These are phyloP conservation scores for Globisporangium acanthophoron DNA, from an alignment of 352 stramenopile genomes.

Conservation along the genomic window DNA sequence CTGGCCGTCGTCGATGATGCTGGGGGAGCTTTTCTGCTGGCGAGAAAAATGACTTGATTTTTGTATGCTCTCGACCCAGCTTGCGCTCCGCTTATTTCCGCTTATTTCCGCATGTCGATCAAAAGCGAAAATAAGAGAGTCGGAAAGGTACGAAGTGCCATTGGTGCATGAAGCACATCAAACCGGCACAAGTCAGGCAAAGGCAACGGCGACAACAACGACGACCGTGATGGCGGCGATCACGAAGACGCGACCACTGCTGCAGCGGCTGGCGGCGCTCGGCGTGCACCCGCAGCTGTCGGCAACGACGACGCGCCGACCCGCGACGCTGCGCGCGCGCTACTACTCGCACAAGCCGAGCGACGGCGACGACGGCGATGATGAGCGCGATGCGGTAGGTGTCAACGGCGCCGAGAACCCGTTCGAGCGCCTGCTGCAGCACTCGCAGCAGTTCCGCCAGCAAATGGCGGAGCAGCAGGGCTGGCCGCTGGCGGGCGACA, in stretches of 20 bases:
- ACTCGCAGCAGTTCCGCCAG: slow-evolving; percentile 57
- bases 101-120: too few relatives aligned
- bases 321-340: slow-evolving; percentile 3
- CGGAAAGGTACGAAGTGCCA: too few relatives aligned
- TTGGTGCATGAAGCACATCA: too few relatives aligned
- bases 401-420: slow-evolving; percentile 25
- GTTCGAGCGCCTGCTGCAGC: slow-evolving; percentile 60
- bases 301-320: slow-evolving; percentile 16
- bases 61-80: too few relatives aligned
- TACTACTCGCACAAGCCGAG: slow-evolving; percentile 9
- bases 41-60: too few relatives aligned
- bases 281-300: background rate
- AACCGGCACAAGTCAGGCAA: background rate
- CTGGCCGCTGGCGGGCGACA: background rate
- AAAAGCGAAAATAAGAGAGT: too few relatives aligned
- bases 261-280: background rate
- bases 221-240: background rate
- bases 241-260: background rate
- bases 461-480: slow-evolving; percentile 15
- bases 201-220: background rate
- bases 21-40: too few relatives aligned
- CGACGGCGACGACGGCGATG: slow-evolving; percentile 11
- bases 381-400: slow-evolving; percentile 6
- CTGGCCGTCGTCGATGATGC: too few relatives aligned
- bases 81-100: too few relatives aligned